A percentile compares a stretch with the other conserved stretches of the same genome.
phyloP scores from a whole-genome alignment of 495 filamentous ascomycete species.

The Friedmanniomyces endolithicus region DNA sequence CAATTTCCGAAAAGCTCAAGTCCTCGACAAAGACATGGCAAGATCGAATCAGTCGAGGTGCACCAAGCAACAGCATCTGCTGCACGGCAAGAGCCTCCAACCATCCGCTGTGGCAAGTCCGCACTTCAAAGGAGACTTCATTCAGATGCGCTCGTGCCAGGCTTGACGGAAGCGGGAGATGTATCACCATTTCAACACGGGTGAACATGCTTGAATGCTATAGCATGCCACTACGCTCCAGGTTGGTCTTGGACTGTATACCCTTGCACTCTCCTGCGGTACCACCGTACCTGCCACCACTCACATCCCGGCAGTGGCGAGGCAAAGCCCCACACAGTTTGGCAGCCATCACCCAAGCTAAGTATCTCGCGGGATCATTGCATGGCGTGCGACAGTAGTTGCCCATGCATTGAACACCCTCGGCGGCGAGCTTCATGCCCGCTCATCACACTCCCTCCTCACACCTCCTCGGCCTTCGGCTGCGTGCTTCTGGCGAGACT shows the following conservation, averaged over 20 bases:
- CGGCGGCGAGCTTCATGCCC: not conserved
- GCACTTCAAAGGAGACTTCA: not conserved
- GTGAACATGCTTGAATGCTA: not conserved
- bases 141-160: too few relatives aligned
- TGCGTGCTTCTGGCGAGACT: not conserved
- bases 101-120: not conserved
- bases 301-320: not conserved
- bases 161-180: too few relatives aligned
- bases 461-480: not conserved
- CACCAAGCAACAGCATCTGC: not conserved
- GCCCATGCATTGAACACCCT: not conserved
- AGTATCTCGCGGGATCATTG: not conserved
- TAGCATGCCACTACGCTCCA: not conserved
- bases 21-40: not conserved
- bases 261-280: not conserved
- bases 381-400: not conserved
- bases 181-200: not conserved
- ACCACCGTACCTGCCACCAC: not conserved
- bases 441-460: not conserved
- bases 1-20: not conserved
- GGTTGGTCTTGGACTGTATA: constrained; percentile 1
- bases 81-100: not conserved
- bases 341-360: too few relatives aligned
- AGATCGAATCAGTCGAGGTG: not conserved
- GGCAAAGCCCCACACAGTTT: too few relatives aligned